Evolutionary conservation across 164 flowering plant genomes (phyloP).

Genomic region (Paratinospora sagittata): DNA sequence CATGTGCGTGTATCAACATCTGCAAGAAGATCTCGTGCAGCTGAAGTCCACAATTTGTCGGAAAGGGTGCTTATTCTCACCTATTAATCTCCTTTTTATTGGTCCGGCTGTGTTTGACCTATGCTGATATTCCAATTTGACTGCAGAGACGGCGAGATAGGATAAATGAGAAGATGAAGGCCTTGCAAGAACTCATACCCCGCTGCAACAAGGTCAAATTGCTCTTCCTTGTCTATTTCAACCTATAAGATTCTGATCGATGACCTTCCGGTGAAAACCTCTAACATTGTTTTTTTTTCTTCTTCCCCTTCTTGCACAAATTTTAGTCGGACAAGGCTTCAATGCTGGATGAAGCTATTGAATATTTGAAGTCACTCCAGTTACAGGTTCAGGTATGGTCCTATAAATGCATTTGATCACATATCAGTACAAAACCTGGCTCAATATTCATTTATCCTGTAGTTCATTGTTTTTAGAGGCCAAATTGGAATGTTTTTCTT

Average conservation of each 20-base stretch:
- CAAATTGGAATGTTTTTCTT: not conserved
- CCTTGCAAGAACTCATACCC: slow-evolving; percentile 93
- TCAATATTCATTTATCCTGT: not conserved
- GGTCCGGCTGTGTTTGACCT: not conserved
- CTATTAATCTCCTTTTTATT: not conserved
- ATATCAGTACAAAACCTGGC: not conserved
- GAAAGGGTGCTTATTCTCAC: slow-evolving; percentile 59
- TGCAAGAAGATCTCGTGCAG: slow-evolving; percentile 76
- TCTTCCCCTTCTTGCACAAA: not conserved
- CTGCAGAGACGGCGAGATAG: slow-evolving; percentile 91
- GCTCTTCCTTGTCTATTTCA: not conserved
- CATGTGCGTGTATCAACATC: slow-evolving; percentile 48
- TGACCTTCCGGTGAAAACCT: not conserved
- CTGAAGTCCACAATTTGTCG: slow-evolving; percentile 94
- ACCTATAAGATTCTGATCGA: not conserved
- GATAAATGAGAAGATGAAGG: slow-evolving; percentile 94
- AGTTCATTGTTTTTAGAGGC: not conserved
- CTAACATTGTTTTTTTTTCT: not conserved
- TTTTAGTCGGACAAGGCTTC: slow-evolving; percentile 92
- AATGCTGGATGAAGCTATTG: slow-evolving; percentile 93
- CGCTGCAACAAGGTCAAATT: slow-evolving; percentile 75
- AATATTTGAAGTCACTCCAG: slow-evolving; percentile 88
- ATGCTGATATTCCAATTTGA: not conserved
- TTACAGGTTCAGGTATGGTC: slow-evolving; percentile 79
- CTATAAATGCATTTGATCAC: not conserved